Evolutionary conservation across 2,329 filamentous ascomycete genomes (phyloP), one percentile per base, ranked within the genome.

Genomic region (Phaeoacremonium minimum): DNA sequence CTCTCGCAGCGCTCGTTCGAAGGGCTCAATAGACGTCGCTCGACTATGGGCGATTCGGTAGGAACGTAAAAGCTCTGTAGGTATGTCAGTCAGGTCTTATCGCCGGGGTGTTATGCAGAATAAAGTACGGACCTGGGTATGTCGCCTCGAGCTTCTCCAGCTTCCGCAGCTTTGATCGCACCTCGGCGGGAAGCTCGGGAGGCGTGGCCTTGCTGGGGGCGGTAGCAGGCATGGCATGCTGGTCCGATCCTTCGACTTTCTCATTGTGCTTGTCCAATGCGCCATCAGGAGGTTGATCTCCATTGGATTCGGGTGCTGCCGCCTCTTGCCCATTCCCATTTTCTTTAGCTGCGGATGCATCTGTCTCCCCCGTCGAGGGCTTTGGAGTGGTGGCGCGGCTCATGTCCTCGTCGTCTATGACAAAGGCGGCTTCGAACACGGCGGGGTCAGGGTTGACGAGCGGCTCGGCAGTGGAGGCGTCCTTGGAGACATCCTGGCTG

Each of bases 41-140:
- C 89, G 82, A 39, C 86, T 80, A 65, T 98, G 91, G 14, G 93
- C 93, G 46, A 90, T 83, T 43, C 89, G 80, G 62, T 98, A 98
- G 7, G 91, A 95, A 38, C 88, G 84, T 33, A 97, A 71, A 1
- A 98, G 72, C 53, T 97, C 91, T 88, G 36, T 26, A 13, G 15
- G 32, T 30, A 13, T 9, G 18, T 40, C 28, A 38, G 36, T 18
- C 36, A 15, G 17, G 19, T 12, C 8, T 19, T 32, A 13, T 4
- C 29, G 33, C 5, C 15, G 14, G 16, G 31, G n/a, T 15, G n/a
- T n/a, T n/a, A n/a, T 11, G 2, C 31, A 28, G 30, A 30, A 15
- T 19, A 13, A 17, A 16, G 38, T 39, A 44, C 60, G 30, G 70
- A 90, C 87, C 87, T 56, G 87, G 80, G 60, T 97, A 97, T 40